These are phyloP conservation scores for Serpula lacrymans DNA, from an alignment of 768 basidiomycete species.

Conservation along the genomic window DNA sequence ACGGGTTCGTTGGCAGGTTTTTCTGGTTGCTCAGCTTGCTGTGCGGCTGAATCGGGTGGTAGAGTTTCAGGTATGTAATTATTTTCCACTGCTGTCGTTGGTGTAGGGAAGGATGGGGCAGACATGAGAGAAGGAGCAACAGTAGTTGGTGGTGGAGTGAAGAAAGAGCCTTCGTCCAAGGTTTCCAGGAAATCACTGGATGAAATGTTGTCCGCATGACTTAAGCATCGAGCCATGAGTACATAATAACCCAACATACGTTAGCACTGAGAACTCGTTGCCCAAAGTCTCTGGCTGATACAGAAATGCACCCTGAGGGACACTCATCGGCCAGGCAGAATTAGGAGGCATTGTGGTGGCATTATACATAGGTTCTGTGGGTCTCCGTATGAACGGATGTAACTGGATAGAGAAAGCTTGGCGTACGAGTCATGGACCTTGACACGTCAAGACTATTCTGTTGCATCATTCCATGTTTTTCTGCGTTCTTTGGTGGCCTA, in stretches of 20 bases:
- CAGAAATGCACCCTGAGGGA: conserved; percentile 49
- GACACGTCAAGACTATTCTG: conserved; percentile 30
- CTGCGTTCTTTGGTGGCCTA: conserved; percentile 43
- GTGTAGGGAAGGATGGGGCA: conserved; percentile 27
- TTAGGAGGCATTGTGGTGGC: conserved; percentile 22
- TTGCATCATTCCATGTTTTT: conserved; percentile 38
- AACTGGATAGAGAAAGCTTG: neutral
- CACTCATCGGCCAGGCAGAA: conserved; percentile 53
- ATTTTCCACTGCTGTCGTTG: conserved; percentile 11
- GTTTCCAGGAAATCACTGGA: conserved; percentile 84
- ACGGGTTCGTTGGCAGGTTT: conserved; percentile 37
- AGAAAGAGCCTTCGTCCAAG: conserved; percentile 80
- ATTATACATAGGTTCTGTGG: conserved; percentile 22
- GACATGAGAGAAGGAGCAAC: conserved; percentile 49
- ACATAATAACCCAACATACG: conserved; percentile 41
- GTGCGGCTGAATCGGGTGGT: conserved; percentile 10
- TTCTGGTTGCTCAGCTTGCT: conserved; percentile 18
- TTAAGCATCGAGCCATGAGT: neutral
- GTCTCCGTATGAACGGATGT: neutral
- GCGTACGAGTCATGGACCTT: conserved; percentile 26
- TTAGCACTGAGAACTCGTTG: conserved; percentile 79
- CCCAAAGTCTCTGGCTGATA: conserved; percentile 75
- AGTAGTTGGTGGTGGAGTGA: conserved; percentile 53
- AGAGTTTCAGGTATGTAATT: conserved; percentile 25
- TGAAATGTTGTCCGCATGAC: conserved; percentile 3